Percentiles rank a stretch among this genome's conserved stretches.
These are phyloP conservation scores for Bromus sterilis DNA, from an alignment of 176 grass and related monocot species.

Conservation along the genomic window DNA sequence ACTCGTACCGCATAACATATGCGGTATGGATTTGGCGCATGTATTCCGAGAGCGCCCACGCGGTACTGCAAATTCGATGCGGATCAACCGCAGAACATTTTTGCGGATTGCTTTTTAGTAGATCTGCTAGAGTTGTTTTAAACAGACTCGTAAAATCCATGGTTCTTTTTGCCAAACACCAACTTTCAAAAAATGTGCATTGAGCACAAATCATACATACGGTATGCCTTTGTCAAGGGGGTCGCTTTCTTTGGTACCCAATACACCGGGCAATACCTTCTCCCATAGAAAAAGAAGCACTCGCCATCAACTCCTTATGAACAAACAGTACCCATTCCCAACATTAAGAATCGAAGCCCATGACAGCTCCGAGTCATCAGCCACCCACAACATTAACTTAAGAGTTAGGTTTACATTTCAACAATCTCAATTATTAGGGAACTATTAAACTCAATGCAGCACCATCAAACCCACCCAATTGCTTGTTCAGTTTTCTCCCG, in stretches of 20 bases:
- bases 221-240: background rate
- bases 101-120: too few species aligned
- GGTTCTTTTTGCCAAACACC: background rate
- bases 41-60: too few species aligned
- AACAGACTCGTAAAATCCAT: background rate
- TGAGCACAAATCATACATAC: background rate
- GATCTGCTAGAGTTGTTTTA: too few species aligned
- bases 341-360: background rate
- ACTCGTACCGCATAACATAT: too few species aligned
- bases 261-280: background rate
- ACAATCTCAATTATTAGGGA: slow-evolving; percentile 12
- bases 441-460: too few species aligned
- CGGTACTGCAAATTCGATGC: too few species aligned
- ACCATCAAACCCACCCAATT: too few species aligned
- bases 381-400: background rate
- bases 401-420: slow-evolving; percentile 11
- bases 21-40: too few species aligned
- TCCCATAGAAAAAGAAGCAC: slow-evolving; percentile 6
- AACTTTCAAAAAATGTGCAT: background rate
- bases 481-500: background rate
- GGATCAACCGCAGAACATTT: too few species aligned
- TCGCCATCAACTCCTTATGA: slow-evolving; percentile 8
- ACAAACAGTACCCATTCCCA: background rate
- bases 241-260: slow-evolving; percentile 14
- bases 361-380: slow-evolving; percentile 10